Conservation (phyloP, 2,329 filamentous ascomycete species). For the Phyllosticta citribraziliensis region DNA sequence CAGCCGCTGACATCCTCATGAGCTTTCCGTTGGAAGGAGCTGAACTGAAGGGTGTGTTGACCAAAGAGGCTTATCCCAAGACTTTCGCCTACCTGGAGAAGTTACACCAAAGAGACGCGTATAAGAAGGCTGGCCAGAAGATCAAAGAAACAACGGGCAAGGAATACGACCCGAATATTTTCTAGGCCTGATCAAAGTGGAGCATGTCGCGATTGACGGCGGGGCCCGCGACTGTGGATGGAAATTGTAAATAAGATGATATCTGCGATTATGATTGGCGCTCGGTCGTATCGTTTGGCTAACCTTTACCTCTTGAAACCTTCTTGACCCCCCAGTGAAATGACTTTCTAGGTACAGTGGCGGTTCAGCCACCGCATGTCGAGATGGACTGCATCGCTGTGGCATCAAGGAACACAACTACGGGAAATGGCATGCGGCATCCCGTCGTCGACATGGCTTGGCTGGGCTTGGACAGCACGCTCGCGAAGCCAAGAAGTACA, state of each 20-base stretch:
- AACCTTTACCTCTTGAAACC: too few relatives aligned
- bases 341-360: too few relatives aligned
- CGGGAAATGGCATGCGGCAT: too few relatives aligned
- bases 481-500: too few relatives aligned
- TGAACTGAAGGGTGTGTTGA: slow-evolving; percentile 26
- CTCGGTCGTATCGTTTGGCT: too few relatives aligned
- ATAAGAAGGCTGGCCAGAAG: slow-evolving; percentile 39
- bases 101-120: slow-evolving; percentile 35
- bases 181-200: neutral
- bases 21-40: slow-evolving; percentile 42
- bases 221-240: neutral
- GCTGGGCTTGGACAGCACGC: too few relatives aligned
- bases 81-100: slow-evolving; percentile 36
- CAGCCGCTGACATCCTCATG: slow-evolving; percentile 44
- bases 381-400: too few relatives aligned
- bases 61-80: slow-evolving; percentile 36
- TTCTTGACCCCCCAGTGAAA: too few relatives aligned
- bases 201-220: neutral
- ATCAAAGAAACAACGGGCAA: slow-evolving; percentile 35
- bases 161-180: slow-evolving; percentile 20
- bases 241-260: neutral
- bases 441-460: too few relatives aligned
- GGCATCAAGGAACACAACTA: too few relatives aligned
- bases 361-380: too few relatives aligned
- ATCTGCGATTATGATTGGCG: too few relatives aligned